Evolutionary conservation across 1,139 yeast species (phyloP).

Genomic region (Sugiyamaella neomexicana): DNA sequence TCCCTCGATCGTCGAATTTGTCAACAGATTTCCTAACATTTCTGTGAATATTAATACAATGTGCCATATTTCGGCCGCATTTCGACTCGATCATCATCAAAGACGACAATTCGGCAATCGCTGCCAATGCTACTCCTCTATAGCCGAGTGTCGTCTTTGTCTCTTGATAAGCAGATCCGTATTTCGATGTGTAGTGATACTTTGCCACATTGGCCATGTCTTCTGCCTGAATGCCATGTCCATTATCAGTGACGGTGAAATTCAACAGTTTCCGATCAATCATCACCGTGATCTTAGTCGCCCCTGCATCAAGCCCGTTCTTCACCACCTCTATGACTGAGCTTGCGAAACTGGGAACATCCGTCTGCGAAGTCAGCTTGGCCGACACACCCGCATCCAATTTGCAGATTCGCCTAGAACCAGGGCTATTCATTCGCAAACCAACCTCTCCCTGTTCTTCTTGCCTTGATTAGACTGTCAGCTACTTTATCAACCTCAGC

Average conservation of each 20-base stretch:
- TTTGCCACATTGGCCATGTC: conserved; percentile 46
- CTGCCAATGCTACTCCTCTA: conserved; percentile 37
- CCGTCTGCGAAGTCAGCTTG: conserved; percentile 4
- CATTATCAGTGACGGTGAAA: conserved; percentile 53
- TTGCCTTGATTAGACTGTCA: no score
- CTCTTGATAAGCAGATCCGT: conserved; percentile 18
- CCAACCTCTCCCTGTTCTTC: not conserved
- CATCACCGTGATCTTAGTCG: conserved; percentile 44
- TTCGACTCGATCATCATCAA: conserved; percentile 34
- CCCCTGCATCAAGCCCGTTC: conserved; percentile 52
- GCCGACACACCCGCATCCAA: conserved; percentile 1
- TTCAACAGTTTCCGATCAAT: conserved; percentile 46
- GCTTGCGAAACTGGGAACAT: conserved; percentile 17
- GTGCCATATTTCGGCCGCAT: conserved; percentile 24
- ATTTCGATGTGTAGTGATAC: conserved; percentile 54
- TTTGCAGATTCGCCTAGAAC: not conserved
- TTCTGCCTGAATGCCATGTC: conserved; percentile 53
- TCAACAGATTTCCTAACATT: conserved; percentile 39
- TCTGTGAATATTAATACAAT: not conserved
- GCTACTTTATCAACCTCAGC: not conserved
- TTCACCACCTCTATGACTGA: conserved; percentile 34
- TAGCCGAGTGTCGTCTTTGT: conserved; percentile 40
- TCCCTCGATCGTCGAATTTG: conserved; percentile 38
- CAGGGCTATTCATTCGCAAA: not conserved
- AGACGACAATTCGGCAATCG: conserved; percentile 29